Base-by-base conservation (phyloP, 176 grass and related monocot genomes). In the Eragrostis nindensis region DNA sequence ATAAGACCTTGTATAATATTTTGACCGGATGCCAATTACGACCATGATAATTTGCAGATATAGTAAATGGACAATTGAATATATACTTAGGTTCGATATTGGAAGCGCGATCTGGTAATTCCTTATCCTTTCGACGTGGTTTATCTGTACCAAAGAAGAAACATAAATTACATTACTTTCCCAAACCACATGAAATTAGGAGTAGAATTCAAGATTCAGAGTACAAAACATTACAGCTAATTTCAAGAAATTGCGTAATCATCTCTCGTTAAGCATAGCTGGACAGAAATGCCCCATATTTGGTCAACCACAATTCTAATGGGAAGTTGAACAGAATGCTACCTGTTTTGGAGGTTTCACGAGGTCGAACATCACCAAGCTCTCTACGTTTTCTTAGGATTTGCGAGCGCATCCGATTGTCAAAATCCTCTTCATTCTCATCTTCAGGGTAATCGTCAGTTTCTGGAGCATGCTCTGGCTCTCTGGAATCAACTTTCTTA, bases 311-410 rank as follows among this genome's bases (percentile, higher is more conserved):
- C 12, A 25, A 25, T 60, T 52, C 22, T 54, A 45, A 71, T 17
- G 62, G n/a, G 79, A 87, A 70, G 70, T 59, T 42, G 61, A 82
- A 78, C 14, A 61, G 39, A 46, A 64, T 65, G 78, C 26, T 95
- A 95, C 96, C 92, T 61, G 72, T 44, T 86, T 81, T 76, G 55
- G 74, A 83, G 62, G 86, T 90, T 76, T 92, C 73, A 76, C 30
- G 77, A 70, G 73, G 70, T 26, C 8, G 73, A 53, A 76, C 46
- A 59, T 93, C 88, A 61, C 92, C 95, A 70, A 98, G 75, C 49
- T 98, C 96, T 68, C 64, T 93, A 14, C 92, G 90, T 68, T 98
- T 98, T 87, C 76, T 89, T 59, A 93, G 79, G 82, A 98, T 93
- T 86, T 89, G 90, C 12, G 84, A 89, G 17, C 92, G 90, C 96